Percentiles rank a stretch among this genome's conserved stretches.
Evolutionary conservation across 306 rosid genomes (phyloP).

Genomic region (Glycine latifolia): DNA sequence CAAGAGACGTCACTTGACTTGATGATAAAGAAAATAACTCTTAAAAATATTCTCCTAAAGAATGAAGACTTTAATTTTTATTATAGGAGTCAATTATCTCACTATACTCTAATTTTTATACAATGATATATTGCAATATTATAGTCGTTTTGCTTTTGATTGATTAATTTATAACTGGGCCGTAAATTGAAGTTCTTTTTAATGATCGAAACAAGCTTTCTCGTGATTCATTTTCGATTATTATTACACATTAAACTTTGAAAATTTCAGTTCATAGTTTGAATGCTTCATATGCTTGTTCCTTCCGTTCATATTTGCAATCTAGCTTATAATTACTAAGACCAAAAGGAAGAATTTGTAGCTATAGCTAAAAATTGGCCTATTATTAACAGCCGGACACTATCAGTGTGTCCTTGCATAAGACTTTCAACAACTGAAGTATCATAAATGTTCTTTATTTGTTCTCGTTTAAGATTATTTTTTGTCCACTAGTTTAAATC

Average conservation of each 20-base stretch:
- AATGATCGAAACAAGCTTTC: neutral
- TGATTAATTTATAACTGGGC: neutral
- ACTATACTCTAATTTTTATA: neutral
- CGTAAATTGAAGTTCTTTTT: neutral
- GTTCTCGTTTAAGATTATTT: too few relatives aligned
- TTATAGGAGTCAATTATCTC: neutral
- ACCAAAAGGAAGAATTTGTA: neutral
- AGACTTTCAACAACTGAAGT: too few relatives aligned
- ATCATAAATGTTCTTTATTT: too few relatives aligned
- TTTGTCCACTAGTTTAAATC: too few relatives aligned
- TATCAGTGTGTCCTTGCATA: constrained; percentile 1
- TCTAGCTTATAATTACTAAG: neutral
- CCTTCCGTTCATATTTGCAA: neutral
- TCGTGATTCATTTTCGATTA: neutral
- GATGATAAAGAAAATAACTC: neutral
- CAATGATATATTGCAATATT: neutral
- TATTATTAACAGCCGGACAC: neutral
- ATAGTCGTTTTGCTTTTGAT: neutral
- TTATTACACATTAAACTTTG: neutral
- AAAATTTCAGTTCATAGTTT: neutral
- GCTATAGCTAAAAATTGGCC: neutral
- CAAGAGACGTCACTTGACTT: neutral
- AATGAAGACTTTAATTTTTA: neutral
- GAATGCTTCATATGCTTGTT: neutral
- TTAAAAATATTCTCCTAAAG: neutral